phyloP scores from a whole-genome alignment of 2,329 filamentous ascomycete species.

The Xylaria sp. region DNA sequence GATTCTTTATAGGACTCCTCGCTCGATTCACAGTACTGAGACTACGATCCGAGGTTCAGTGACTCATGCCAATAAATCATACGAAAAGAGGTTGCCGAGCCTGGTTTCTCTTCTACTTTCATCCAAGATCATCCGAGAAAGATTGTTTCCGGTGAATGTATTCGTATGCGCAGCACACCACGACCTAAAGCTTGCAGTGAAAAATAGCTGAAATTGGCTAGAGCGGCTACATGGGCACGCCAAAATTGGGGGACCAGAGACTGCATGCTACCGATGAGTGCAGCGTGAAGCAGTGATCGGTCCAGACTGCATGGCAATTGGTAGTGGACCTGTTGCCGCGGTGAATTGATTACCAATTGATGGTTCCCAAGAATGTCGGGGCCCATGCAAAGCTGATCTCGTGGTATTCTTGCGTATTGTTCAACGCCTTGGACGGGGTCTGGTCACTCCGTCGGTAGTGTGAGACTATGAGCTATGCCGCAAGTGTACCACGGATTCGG shows the following conservation, averaged over 20 bases:
- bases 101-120: not conserved
- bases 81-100: too few species aligned
- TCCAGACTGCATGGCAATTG: not conserved
- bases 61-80: conserved; percentile 1
- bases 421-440: conserved; percentile 10
- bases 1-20: not conserved
- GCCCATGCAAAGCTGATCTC: conserved; percentile 29
- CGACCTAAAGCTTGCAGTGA: not conserved
- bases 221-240: conserved; percentile 6
- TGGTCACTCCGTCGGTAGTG: not conserved
- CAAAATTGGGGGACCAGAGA: not conserved
- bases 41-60: not conserved
- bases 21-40: not conserved
- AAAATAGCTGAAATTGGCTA: not conserved
- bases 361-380: conserved; percentile 6
- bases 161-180: not conserved
- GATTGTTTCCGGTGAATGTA: not conserved
- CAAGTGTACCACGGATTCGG: not conserved
- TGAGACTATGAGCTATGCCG: not conserved
- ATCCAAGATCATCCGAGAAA: conserved; percentile 12
- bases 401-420: conserved; percentile 15
- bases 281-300: not conserved
- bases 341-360: conserved; percentile 17
- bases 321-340: conserved; percentile 10
- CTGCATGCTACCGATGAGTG: not conserved